These are phyloP conservation scores for Sporisorium iseilematis-ciliati DNA, from an alignment of 1,284 basidiomycete genomes.

Conservation along the genomic window DNA sequence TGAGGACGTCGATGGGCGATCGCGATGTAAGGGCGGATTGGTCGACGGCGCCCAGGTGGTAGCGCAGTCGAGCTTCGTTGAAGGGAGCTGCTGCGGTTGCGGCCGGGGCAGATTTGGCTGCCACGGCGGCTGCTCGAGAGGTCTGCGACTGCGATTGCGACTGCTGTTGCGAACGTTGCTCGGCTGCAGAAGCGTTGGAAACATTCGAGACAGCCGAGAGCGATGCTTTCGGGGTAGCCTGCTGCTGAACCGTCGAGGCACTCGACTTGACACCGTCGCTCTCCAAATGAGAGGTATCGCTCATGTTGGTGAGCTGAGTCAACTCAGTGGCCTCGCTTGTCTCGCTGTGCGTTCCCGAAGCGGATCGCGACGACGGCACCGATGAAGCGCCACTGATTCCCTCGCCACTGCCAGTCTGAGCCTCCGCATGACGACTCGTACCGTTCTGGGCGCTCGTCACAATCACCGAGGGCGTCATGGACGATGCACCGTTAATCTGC, in stretches of 20 bases:
- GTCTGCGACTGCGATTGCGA: conserved; percentile 25
- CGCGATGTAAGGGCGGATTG: conserved; percentile 88
- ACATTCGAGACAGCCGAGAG: conserved; percentile 38
- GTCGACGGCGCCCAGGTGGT: conserved; percentile 93
- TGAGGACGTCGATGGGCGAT: conserved; percentile 86
- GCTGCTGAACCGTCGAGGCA: conserved; percentile 61
- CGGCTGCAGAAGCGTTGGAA: conserved; percentile 26
- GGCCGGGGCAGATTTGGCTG: not conserved
- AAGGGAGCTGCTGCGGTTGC: conserved; percentile 43
- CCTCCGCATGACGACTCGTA: conserved; percentile 26
- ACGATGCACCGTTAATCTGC: conserved; percentile 7
- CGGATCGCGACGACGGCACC: conserved; percentile 62
- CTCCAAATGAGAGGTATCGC: conserved; percentile 27
- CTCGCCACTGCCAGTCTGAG: conserved; percentile 34
- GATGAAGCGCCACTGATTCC: conserved; percentile 35
- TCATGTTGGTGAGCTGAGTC: conserved; percentile 43
- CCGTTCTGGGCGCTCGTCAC: conserved; percentile 46
- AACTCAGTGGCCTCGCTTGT: conserved; percentile 51
- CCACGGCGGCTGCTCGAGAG: conserved; percentile 3
- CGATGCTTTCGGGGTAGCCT: conserved; percentile 58
- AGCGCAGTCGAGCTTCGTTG: conserved; percentile 77
- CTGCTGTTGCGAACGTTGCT: conserved; percentile 13
- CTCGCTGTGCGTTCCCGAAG: conserved; percentile 67
- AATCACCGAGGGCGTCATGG: conserved; percentile 39
- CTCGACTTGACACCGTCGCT: conserved; percentile 56